A percentile compares a stretch with the other conserved stretches of the same genome.
phyloP scores from a whole-genome alignment of 306 rosid genomes.

The Amphicarpaea edgeworthii region DNA sequence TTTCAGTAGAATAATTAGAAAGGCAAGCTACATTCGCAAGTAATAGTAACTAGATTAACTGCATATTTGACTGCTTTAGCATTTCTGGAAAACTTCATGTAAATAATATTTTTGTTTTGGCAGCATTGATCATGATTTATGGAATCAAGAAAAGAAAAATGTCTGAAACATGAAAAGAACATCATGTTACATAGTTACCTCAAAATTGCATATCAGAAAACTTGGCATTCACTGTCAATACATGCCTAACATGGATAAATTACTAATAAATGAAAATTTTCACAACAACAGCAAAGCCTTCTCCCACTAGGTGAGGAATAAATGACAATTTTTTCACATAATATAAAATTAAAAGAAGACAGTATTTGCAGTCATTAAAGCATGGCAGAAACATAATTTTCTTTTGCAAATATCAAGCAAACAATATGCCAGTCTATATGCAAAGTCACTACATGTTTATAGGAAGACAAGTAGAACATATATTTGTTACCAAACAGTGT shows the following conservation, averaged over 20 bases:
- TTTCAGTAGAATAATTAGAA: slow-evolving; percentile 20
- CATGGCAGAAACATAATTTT: slow-evolving; percentile 11
- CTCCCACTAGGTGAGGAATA: not conserved
- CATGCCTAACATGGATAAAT: slow-evolving; percentile 18
- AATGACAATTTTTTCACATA: slow-evolving; percentile 5
- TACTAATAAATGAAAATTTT: not conserved
- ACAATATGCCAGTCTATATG: slow-evolving; percentile 27
- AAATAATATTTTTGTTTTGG: not conserved
- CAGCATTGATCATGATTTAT: slow-evolving; percentile 21
- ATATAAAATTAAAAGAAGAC: not conserved
- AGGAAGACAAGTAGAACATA: not conserved
- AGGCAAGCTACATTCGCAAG: slow-evolving; percentile 25
- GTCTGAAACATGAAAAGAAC: slow-evolving; percentile 31
- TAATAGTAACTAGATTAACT: slow-evolving; percentile 31
- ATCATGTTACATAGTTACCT: not conserved
- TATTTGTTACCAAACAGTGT: slow-evolving; percentile 12
- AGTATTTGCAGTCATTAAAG: slow-evolving; percentile 2
- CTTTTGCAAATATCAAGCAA: slow-evolving; percentile 11
- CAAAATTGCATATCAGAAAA: slow-evolving; percentile 11
- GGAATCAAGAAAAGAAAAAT: slow-evolving; percentile 27
- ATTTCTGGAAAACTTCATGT: slow-evolving; percentile 25
- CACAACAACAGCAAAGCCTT: not conserved
- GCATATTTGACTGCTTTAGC: slow-evolving; percentile 25
- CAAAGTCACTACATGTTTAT: not conserved
- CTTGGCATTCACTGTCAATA: not conserved